Base-by-base conservation (phyloP, 2,329 filamentous ascomycete species). In the Arthrinium puccinioides region DNA sequence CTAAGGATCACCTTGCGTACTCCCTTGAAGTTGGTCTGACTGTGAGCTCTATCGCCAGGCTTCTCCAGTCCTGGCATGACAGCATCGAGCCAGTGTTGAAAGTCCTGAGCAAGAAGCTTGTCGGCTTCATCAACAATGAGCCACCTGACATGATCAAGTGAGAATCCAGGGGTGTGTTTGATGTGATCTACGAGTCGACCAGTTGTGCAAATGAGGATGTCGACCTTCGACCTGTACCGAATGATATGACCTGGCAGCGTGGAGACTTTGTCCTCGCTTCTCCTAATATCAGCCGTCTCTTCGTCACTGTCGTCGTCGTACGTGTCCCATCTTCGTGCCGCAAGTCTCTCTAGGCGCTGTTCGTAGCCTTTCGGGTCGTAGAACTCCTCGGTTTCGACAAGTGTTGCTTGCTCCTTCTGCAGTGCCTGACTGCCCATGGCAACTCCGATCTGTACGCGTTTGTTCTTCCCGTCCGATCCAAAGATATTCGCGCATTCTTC, bases 111-210 rank as follows among this genome's bases (percentile, higher is more conserved):
- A 6, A 97, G 73, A 10, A 97, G 67, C 54, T 92, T 87, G 59
- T 97, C 90, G 9, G 90, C 92, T 62, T 97, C 90, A 51, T 97
- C 90, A 31, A 96, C 84, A 3, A 96, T 77, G 1, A 97, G 69
- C 88, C 89, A 97, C 43, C 85, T 77, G 5, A 96, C 69, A 54
- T 84, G 73, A 39, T 84, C 76, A 16, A 97, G 68, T 0, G 72
- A 76, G 56, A 97, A 96, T 0, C 87, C 88, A 4, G 78, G 76
- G 0, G 90, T 97, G 42, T 82, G 80, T 45, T 83, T 82, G 35
- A 96, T 73, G 59, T 97, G 90, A 51, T 97, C 90, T 4, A 97
- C 87, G 1, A 97, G 74, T 44, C 90, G 79, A 42, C 92, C 92
- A 1, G 90, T 90, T 0, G 90, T 97, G 57, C 87, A 92, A 35